A percentile compares a stretch with the other conserved stretches of the same genome.
Evolutionary conservation across 129 eudicot species (phyloP).

Genomic region (Lactuca sativa): DNA sequence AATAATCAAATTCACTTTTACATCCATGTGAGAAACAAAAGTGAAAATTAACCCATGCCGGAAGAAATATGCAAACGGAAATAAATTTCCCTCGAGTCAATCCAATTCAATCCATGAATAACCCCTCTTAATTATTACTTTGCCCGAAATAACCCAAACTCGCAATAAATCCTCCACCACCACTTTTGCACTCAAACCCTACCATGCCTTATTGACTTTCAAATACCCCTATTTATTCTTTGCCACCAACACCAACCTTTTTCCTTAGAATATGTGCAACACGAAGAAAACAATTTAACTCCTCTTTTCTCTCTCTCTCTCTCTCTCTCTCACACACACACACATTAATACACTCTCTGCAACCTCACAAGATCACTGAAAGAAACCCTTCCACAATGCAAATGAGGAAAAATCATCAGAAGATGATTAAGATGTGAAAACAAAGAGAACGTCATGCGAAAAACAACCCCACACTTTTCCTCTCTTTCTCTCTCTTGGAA

Average conservation of each 20-base stretch:
- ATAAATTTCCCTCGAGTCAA: slow-evolving; percentile 41
- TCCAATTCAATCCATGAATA: slow-evolving; percentile 31
- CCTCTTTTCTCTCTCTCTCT: slow-evolving; percentile 23
- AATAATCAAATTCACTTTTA: neutral
- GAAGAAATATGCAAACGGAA: slow-evolving; percentile 28
- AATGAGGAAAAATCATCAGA: slow-evolving; percentile 24
- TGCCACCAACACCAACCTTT: slow-evolving; percentile 27
- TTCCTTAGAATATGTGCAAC: slow-evolving; percentile 34
- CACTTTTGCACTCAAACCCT: slow-evolving; percentile 49
- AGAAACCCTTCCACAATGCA: slow-evolving; percentile 23
- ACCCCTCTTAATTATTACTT: slow-evolving; percentile 27
- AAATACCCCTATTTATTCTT: slow-evolving; percentile 26
- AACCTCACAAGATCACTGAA: slow-evolving; percentile 19
- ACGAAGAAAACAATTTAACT: neutral
- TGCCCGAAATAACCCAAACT: slow-evolving; percentile 41
- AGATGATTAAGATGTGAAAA: slow-evolving; percentile 12
- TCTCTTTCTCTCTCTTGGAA: neutral
- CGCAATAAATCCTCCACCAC: slow-evolving; percentile 37
- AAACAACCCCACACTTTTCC: neutral
- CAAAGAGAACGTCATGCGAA: slow-evolving; percentile 7
- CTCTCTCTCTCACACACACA: slow-evolving; percentile 24
- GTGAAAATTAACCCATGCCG: neutral
- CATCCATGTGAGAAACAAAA: neutral
- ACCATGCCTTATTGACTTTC: slow-evolving; percentile 32
- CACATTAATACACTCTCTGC: slow-evolving; percentile 13